phyloP scores from a whole-genome alignment of 2,329 filamentous ascomycete genomes.

The Aphanoascus verrucosus region DNA sequence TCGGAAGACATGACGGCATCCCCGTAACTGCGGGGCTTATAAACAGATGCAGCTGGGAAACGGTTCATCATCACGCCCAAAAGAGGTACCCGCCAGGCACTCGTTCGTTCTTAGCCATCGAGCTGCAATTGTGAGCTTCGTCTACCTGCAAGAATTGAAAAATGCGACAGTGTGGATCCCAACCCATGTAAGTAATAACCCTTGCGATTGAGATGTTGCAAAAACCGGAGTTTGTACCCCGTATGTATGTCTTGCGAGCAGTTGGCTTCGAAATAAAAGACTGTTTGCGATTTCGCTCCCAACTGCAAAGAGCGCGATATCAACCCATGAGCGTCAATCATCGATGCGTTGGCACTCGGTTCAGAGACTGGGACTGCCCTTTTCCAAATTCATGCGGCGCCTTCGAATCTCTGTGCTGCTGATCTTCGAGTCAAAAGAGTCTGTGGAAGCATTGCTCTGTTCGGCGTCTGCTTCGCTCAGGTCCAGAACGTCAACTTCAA shows the following conservation, averaged over 20 bases:
- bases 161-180: background rate
- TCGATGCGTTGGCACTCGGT: slow-evolving; percentile 2
- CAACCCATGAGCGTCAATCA: slow-evolving; percentile 1
- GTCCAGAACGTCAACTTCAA: slow-evolving; percentile 82
- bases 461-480: slow-evolving; percentile 45
- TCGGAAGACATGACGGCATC: slow-evolving; percentile 2
- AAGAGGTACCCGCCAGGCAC: background rate
- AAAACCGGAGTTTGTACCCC: background rate
- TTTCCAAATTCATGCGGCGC: slow-evolving; percentile 34
- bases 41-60: background rate
- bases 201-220: background rate
- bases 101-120: background rate
- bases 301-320: slow-evolving; percentile 2
- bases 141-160: background rate
- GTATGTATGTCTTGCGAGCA: slow-evolving; percentile 2
- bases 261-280: slow-evolving; percentile 8
- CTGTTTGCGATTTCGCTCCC: slow-evolving; percentile 1
- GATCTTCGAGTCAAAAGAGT: slow-evolving; percentile 70
- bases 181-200: background rate
- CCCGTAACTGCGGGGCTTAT: slow-evolving; percentile 5
- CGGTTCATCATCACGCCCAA: background rate
- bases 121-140: background rate
- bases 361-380: slow-evolving; percentile 19
- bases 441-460: slow-evolving; percentile 35
- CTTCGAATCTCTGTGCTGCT: slow-evolving; percentile 78